These are phyloP conservation scores for Lindgomyces ingoldianus DNA, from an alignment of 495 filamentous ascomycete genomes.

Conservation along the genomic window DNA sequence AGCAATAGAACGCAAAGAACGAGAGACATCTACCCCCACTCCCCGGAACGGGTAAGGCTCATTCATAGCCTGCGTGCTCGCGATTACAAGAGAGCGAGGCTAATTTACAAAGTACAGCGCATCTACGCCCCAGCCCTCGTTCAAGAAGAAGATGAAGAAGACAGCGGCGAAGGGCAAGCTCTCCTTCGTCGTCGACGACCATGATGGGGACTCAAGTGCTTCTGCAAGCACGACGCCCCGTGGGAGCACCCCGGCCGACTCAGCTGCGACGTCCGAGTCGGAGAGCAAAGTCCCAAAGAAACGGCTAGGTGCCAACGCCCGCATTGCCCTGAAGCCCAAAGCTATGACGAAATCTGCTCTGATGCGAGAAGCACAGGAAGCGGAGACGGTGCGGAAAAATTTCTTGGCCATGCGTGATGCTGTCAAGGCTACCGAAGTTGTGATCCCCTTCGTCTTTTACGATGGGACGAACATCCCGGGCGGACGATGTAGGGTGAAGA, in stretches of 20 bases:
- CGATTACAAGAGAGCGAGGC: slow-evolving; percentile 27
- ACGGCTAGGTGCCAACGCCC: slow-evolving; percentile 64
- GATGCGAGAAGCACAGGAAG: slow-evolving; percentile 74
- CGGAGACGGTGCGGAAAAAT: slow-evolving; percentile 81
- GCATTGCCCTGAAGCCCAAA: slow-evolving; percentile 69
- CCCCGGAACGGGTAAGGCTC: slow-evolving; percentile 55
- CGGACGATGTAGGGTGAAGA: slow-evolving; percentile 80
- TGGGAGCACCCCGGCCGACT: slow-evolving; percentile 34
- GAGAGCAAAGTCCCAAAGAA: slow-evolving; percentile 50
- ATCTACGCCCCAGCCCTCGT: slow-evolving; percentile 52
- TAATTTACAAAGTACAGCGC: slow-evolving; percentile 55
- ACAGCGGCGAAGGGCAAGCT: slow-evolving; percentile 62
- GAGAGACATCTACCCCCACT: slow-evolving; percentile 69
- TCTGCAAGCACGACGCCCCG: slow-evolving; percentile 30
- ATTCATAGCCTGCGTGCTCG: neutral
- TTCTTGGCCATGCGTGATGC: slow-evolving; percentile 81
- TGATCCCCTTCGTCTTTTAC: slow-evolving; percentile 96
- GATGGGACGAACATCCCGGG: slow-evolving; percentile 95
- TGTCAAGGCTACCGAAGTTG: slow-evolving; percentile 85
- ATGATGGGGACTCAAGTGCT: slow-evolving; percentile 41
- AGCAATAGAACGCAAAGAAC: slow-evolving; percentile 85
- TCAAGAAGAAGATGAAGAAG: slow-evolving; percentile 70
- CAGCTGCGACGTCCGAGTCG: slow-evolving; percentile 48
- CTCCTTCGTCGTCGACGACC: slow-evolving; percentile 68
- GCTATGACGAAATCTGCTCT: slow-evolving; percentile 83